Evolutionary conservation across 345 rosid genomes (phyloP), one percentile per base, ranked within the genome.

Genomic region (Moricandia arvensis): DNA sequence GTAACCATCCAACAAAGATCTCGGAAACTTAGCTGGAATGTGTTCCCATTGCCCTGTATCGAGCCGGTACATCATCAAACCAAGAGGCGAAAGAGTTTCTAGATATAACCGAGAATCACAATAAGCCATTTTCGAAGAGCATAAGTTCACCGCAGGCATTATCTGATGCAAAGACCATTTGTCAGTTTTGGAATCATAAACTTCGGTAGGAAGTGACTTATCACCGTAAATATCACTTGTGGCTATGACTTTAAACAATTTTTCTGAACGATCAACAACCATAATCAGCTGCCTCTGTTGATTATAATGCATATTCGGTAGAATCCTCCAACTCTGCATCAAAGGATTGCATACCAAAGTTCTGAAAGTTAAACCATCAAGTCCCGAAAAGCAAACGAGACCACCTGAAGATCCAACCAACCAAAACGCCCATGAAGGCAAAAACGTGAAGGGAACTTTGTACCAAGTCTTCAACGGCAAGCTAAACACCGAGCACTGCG

Each of bases 341-440:
- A 91, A 84, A 3, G 98, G 98, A 82, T 91, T 93, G 80, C 98
- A 91, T 59, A 93, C 91, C 75, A 93, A 75, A 26, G 90, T 89
- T 76, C 77, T 91, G 85, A 91, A 93, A 72, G 86, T 86, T 73
- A 90, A 35, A 24, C 91, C 96, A 74, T 93, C 98, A 2, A 90
- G 90, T 35, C 98, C 98, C 60, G 98, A 91, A 78, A 93, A 91
- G 79, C 98, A 91, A 64, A 93, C 96, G 29, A 91, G 88, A 26
- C 96, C 97, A 13, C 95, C 88, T 1, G 97, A 90, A 66, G 98
- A 94, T 66, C 97, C 96, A 51, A 91, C 91, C 84, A 91, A 74
- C 97, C 98, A 94, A 79, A 87, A 83, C 1, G 96, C 96, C 97
- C 98, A 94, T n/a, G 82, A 86, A 17, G 96, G 98, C 81, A 94